phyloP scores from a whole-genome alignment of 1,284 basidiomycete genomes.

The Mixia osmundae region DNA sequence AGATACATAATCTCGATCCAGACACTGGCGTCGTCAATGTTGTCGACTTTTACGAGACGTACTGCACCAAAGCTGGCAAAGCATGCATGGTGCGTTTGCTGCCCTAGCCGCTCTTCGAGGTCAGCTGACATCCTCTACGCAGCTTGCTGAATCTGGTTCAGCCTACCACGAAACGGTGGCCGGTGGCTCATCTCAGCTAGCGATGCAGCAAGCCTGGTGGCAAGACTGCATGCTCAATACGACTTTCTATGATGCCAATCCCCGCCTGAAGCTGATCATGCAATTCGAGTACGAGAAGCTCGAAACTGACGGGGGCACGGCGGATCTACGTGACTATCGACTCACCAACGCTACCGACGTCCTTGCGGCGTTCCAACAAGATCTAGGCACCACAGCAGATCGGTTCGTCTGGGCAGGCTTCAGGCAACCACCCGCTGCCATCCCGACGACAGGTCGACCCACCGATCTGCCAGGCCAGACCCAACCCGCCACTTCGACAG shows the following conservation, averaged over 20 bases:
- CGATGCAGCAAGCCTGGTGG: conserved; percentile 17
- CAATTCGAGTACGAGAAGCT: conserved; percentile 15
- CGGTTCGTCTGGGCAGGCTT: conserved; percentile 8
- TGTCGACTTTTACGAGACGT: conserved; percentile 12
- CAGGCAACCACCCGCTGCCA: background rate
- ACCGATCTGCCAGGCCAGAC: too few relatives aligned
- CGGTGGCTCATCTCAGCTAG: conserved; percentile 8
- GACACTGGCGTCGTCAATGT: conserved; percentile 6
- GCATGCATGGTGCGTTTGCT: conserved; percentile 14
- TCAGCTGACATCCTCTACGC: too few relatives aligned
- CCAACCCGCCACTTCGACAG: too few relatives aligned
- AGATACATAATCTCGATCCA: conserved; percentile 13
- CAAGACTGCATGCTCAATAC: conserved; percentile 1
- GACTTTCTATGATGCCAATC: conserved; percentile 11
- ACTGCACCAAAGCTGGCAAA: conserved; percentile 13
- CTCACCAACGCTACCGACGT: conserved; percentile 13
- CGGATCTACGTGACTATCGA: conserved; percentile 17
- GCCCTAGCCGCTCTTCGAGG: background rate
- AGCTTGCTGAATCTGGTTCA: conserved; percentile 15
- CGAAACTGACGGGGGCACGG: conserved; percentile 11
- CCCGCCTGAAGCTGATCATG: conserved; percentile 13
- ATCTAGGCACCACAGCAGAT: conserved; percentile 8
- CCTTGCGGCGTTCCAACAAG: conserved; percentile 10
- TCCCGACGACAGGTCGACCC: background rate
- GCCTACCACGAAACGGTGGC: conserved; percentile 15